Conservation (phyloP, 1,284 basidiomycete genomes). For the Austropuccinia psidii region DNA sequence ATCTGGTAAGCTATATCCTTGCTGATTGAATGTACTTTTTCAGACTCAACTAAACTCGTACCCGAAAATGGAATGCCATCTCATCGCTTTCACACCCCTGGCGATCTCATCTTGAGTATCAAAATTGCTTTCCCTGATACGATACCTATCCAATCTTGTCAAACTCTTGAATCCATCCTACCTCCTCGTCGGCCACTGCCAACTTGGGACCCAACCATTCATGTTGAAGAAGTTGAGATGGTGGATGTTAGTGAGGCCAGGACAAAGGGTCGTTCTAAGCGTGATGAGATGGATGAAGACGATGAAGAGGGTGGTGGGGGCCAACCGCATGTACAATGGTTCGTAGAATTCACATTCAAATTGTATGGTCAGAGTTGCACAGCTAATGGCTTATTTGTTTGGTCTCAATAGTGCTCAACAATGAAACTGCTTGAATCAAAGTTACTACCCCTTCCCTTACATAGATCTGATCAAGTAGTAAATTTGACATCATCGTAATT, state of each 20-base stretch:
- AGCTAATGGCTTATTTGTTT: too few relatives aligned
- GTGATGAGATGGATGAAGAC: slow-evolving; percentile 66
- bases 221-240: slow-evolving; percentile 78
- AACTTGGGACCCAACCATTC: slow-evolving; percentile 61
- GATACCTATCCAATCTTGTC: slow-evolving; percentile 63
- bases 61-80: slow-evolving; percentile 97
- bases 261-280: slow-evolving; percentile 51
- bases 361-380: too few relatives aligned
- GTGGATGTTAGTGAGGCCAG: slow-evolving; percentile 74
- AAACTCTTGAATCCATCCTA: slow-evolving; percentile 75
- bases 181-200: slow-evolving; percentile 67
- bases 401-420: too few relatives aligned
- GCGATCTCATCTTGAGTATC: slow-evolving; percentile 85
- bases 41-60: slow-evolving; percentile 68
- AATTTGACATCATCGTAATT: too few relatives aligned
- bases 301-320: slow-evolving; percentile 55
- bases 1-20: slow-evolving; percentile 41
- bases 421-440: too few relatives aligned
- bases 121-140: slow-evolving; percentile 81
- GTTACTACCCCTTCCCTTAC: too few relatives aligned
- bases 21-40: neutral
- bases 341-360: too few relatives aligned
- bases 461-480: too few relatives aligned
- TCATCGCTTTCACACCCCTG: slow-evolving; percentile 90
- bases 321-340: slow-evolving; percentile 36